Evolutionary conservation across 1,139 yeast species (phyloP).

Genomic region (Yamadazyma trypodendri): DNA sequence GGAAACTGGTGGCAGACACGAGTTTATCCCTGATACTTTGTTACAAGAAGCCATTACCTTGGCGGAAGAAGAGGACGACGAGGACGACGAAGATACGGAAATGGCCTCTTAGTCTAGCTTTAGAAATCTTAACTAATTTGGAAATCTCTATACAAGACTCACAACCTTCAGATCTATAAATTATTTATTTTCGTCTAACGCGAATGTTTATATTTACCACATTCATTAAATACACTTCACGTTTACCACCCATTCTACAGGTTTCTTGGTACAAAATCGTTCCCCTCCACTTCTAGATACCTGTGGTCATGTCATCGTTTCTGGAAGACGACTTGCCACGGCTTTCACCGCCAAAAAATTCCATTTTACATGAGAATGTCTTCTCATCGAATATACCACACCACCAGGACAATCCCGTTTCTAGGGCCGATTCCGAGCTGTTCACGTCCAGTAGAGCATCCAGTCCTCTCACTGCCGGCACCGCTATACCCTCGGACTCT

Average conservation of each 20-base stretch:
- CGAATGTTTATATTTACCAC: not conserved
- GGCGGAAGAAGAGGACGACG: conserved; percentile 84
- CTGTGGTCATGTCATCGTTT: not conserved
- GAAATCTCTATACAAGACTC: too few species aligned
- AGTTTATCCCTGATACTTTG: conserved; percentile 73
- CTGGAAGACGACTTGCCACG: not conserved
- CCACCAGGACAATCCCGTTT: not conserved
- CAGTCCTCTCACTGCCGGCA: conserved; percentile 20
- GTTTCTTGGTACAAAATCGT: too few species aligned
- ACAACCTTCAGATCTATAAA: too few species aligned
- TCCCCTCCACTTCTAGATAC: too few species aligned
- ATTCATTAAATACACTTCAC: too few species aligned
- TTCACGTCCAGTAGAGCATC: conserved; percentile 16
- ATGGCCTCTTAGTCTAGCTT: conserved; percentile 12
- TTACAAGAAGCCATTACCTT: conserved; percentile 77
- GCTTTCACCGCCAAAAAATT: not conserved
- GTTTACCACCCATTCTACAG: too few species aligned
- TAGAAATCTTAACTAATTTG: too few species aligned
- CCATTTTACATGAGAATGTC: not conserved
- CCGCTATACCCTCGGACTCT: not conserved
- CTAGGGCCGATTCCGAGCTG: conserved; percentile 1
- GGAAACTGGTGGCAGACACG: conserved; percentile 81
- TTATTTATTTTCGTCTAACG: not conserved
- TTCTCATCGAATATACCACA: not conserved
- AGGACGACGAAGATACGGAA: conserved; percentile 42